Conservation (phyloP, 164 flowering plant genomes). For the Warburgia ugandensis region DNA sequence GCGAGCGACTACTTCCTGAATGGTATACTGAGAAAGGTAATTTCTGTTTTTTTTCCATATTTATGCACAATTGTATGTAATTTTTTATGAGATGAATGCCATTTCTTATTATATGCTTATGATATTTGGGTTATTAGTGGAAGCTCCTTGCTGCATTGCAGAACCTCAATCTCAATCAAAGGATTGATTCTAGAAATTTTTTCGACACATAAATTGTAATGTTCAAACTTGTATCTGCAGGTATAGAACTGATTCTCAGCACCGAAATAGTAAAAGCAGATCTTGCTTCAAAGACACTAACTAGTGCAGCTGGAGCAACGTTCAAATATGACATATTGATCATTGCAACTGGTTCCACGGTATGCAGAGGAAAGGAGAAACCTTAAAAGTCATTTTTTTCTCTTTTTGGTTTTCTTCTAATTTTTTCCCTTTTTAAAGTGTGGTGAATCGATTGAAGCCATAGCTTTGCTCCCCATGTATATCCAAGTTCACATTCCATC, state of each 20-base stretch:
- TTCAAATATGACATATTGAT: constrained; percentile 47
- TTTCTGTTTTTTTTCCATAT: neutral
- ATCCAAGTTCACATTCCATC: too few relatives aligned
- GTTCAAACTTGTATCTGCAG: constrained; percentile 32
- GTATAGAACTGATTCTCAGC: constrained; percentile 75
- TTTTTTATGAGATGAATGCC: too few relatives aligned
- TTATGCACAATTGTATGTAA: too few relatives aligned
- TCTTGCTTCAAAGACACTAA: constrained; percentile 73
- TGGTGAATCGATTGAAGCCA: too few relatives aligned
- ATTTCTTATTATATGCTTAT: too few relatives aligned
- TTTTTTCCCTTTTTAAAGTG: too few relatives aligned
- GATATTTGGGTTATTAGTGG: too few relatives aligned
- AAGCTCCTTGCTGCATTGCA: too few relatives aligned
- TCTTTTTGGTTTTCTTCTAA: neutral
- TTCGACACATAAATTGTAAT: too few relatives aligned
- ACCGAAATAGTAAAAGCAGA: constrained; percentile 89
- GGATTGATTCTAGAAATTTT: too few relatives aligned
- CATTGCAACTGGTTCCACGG: constrained; percentile 28
- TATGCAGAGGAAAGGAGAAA: constrained; percentile 21
- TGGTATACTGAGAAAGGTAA: constrained; percentile 23
- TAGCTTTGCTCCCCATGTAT: too few relatives aligned
- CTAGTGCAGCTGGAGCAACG: constrained; percentile 56
- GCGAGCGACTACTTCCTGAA: constrained; percentile 27
- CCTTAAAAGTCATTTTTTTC: neutral
- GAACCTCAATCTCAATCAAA: too few relatives aligned